Percentiles rank a stretch among this genome's conserved stretches.
These are phyloP conservation scores for Termitomyces sp. DNA, from an alignment of 768 basidiomycete genomes.

Conservation along the genomic window DNA sequence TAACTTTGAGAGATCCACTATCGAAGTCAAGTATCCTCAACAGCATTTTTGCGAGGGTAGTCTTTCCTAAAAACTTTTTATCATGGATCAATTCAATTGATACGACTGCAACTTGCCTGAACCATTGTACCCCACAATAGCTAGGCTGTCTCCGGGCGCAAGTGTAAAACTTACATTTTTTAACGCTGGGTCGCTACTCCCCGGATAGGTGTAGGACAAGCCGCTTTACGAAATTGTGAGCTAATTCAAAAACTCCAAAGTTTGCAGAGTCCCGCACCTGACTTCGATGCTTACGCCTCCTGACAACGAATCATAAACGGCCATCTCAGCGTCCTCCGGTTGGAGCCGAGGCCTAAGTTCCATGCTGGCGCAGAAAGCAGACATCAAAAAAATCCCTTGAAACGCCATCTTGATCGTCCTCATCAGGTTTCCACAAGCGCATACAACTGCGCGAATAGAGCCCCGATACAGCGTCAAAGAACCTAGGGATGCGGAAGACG, in stretches of 20 bases:
- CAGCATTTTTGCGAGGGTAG: constrained; percentile 79
- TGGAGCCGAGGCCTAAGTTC: constrained; percentile 64
- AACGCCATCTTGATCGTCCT: constrained; percentile 72
- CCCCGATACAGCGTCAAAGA: constrained; percentile 79
- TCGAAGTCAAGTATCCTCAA: constrained; percentile 78
- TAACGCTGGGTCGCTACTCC: constrained; percentile 61
- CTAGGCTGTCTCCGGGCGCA: constrained; percentile 73
- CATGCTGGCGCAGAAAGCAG: constrained; percentile 79
- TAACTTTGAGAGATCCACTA: constrained; percentile 63
- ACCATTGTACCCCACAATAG: constrained; percentile 84
- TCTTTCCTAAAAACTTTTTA: constrained; percentile 58
- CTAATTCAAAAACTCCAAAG: constrained; percentile 1
- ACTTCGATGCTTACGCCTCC: constrained; percentile 70
- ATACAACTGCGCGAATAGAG: constrained; percentile 69
- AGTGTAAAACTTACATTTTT: constrained; percentile 67
- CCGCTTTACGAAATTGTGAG: constrained; percentile 22
- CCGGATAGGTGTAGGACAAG: constrained; percentile 76
- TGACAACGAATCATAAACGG: constrained; percentile 41
- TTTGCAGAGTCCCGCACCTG: constrained; percentile 39
- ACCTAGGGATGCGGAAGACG: constrained; percentile 72
- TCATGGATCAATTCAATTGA: not conserved
- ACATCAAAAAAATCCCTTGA: constrained; percentile 84
- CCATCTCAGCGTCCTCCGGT: constrained; percentile 49
- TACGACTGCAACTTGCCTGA: constrained; percentile 49
- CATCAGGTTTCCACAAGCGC: constrained; percentile 58